Evolutionary conservation across 352 stramenopile genomes (phyloP).

Genomic region (Pythium diclinum): DNA sequence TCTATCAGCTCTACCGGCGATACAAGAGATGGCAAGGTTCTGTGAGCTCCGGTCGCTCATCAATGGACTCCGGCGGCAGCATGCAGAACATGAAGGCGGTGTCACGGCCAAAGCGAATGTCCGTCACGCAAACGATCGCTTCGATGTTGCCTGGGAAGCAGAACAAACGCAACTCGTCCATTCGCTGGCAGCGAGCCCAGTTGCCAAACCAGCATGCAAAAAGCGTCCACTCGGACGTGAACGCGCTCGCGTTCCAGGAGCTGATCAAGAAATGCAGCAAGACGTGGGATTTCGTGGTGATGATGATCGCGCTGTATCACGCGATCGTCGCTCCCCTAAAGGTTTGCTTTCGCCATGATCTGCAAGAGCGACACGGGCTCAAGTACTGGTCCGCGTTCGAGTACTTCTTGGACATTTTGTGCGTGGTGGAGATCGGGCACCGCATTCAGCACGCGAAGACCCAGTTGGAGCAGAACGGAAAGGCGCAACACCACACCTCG

Average conservation of each 20-base stretch:
- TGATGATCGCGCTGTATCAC: slow-evolving; percentile 47
- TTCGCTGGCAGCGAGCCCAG: slow-evolving; percentile 14
- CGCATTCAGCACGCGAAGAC: slow-evolving; percentile 28
- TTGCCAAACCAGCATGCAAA: neutral
- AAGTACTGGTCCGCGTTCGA: slow-evolving; percentile 45
- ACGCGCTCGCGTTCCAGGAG: slow-evolving; percentile 37
- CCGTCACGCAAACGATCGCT: slow-evolving; percentile 2
- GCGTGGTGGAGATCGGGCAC: slow-evolving; percentile 39
- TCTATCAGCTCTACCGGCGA: slow-evolving; percentile 43
- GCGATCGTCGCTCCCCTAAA: slow-evolving; percentile 49
- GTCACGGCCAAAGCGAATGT: neutral
- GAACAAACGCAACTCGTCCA: slow-evolving; percentile 17
- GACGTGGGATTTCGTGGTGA: slow-evolving; percentile 47
- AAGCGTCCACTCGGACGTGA: slow-evolving; percentile 10
- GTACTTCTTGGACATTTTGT: slow-evolving; percentile 54
- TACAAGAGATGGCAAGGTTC: slow-evolving; percentile 34
- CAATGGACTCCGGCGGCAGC: slow-evolving; percentile 1
- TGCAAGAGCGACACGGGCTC: slow-evolving; percentile 30
- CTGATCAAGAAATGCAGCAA: slow-evolving; percentile 38
- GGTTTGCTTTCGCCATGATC: slow-evolving; percentile 48
- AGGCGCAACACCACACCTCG: neutral
- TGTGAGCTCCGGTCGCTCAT: neutral
- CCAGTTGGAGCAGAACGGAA: slow-evolving; percentile 14
- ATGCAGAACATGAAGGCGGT: neutral
- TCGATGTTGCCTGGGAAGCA: slow-evolving; percentile 4